A percentile compares a stretch with the other conserved stretches of the same genome.
These are phyloP conservation scores for Waltergamsia citrina DNA, from an alignment of 2,329 filamentous ascomycete genomes.

Conservation along the genomic window DNA sequence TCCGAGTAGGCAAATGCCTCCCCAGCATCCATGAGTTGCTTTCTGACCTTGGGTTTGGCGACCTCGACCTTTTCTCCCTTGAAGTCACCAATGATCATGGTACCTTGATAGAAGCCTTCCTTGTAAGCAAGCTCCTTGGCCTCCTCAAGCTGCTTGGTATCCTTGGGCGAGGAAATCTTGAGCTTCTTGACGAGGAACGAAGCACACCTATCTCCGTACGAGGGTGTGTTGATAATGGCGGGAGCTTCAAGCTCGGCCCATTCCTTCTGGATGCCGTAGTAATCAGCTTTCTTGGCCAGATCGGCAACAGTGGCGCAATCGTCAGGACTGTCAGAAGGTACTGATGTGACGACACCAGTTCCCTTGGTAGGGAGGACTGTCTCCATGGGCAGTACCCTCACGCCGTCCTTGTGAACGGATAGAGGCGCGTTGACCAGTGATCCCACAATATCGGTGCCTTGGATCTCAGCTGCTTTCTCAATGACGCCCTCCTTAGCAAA, in stretches of 20 bases:
- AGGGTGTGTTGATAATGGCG: constrained; percentile 82
- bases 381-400: constrained; percentile 92
- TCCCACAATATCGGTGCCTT: constrained; percentile 74
- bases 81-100: constrained; percentile 79
- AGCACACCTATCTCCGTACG: constrained; percentile 77
- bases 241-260: constrained; percentile 89
- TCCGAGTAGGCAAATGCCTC: constrained; percentile 89
- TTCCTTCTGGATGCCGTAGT: constrained; percentile 92
- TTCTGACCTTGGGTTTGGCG: constrained; percentile 77
- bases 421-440: constrained; percentile 86
- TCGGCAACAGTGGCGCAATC: constrained; percentile 87
- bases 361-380: constrained; percentile 87
- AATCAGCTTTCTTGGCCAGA: constrained; percentile 88
- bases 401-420: constrained; percentile 71
- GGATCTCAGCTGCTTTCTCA: constrained; percentile 64
- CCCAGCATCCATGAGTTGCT: constrained; percentile 65
- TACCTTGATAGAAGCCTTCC: constrained; percentile 94
- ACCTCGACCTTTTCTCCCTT: constrained; percentile 78
- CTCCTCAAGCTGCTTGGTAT: constrained; percentile 77
- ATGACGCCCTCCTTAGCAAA: constrained; percentile 70
- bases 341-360: constrained; percentile 91
- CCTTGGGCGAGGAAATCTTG: constrained; percentile 96
- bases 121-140: constrained; percentile 97
- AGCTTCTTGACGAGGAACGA: constrained; percentile 78
- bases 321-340: constrained; percentile 89